Evolutionary conservation across 2,329 filamentous ascomycete genomes (phyloP), one percentile per base, ranked within the genome.

Genomic region (Penicillium sp.): DNA sequence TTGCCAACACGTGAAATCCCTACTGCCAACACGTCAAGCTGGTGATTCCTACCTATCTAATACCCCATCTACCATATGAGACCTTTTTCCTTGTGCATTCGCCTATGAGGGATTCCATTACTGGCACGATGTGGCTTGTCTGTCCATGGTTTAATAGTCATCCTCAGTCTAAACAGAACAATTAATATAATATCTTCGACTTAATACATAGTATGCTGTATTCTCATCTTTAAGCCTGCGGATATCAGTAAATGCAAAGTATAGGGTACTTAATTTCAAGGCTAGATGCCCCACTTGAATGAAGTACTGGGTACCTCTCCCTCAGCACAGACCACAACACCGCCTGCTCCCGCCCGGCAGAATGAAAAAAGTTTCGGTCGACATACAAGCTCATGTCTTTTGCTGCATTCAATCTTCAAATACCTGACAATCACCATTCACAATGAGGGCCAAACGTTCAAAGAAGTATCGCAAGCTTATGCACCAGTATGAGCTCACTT

Each of bases 381-480:
- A 42, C 53, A 49, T 41, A 27, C 56, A 59, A 61, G 50, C 60
- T 53, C 54, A 46, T 33, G 49, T 48, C 50, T 29, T 40, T 58
- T 46, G 51, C 45, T 47, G 42, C 54, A 42, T 53, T 49, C 41
- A 61, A 56, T 55, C 53, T 50, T 50, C 53, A 54, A 49, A 54
- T 41, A 31, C 51, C 42, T 50, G 25, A 58, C 29, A 40, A 3
- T 46, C 55, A 50, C 50, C 57, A 45, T 61, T 57, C 74, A 83
- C 68, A 49, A 89, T 89, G 85, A 82, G 86, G 69, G 86, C 86
- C 54, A 90, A 90, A 77, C 81, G 85, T 59, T 82, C 81, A 42
- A 88, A 90, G 76, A 87, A 89, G 69, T 92, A 91, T 75, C 86
- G 88, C 72, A 97, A 97, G 86, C 86, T 97, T 70, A 95, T 99